Conservation (phyloP, 306 rosid genomes). For the Acacia melanoxylon region DNA sequence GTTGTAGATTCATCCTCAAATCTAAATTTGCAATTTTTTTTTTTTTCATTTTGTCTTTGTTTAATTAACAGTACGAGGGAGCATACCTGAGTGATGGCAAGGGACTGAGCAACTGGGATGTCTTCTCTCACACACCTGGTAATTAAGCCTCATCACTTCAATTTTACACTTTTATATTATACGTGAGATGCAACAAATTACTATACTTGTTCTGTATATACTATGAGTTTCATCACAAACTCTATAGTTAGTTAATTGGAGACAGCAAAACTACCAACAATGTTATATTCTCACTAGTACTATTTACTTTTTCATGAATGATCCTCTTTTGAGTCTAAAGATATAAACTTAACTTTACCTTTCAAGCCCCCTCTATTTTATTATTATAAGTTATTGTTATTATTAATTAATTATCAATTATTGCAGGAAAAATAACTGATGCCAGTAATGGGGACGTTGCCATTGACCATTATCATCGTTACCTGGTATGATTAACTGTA, state of each 20-base stretch:
- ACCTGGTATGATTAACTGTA: background rate
- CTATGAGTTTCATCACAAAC: no score
- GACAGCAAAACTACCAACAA: background rate
- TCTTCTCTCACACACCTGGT: constrained; percentile 63
- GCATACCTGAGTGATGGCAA: constrained; percentile 65
- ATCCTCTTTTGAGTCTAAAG: background rate
- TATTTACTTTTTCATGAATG: background rate
- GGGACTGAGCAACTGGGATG: constrained; percentile 69
- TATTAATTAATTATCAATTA: background rate
- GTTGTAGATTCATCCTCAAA: background rate
- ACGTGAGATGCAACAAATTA: no score
- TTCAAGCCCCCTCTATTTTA: background rate
- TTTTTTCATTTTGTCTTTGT: background rate
- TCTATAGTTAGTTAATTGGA: no score
- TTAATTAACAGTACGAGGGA: constrained; percentile 59
- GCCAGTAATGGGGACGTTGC: constrained; percentile 38
- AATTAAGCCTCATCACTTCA: no score
- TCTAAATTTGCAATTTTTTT: background rate
- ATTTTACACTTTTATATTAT: background rate
- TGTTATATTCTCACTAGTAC: background rate
- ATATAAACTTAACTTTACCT: background rate
- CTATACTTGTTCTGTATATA: no score
- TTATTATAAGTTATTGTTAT: background rate
- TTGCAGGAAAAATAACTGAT: constrained; percentile 30
- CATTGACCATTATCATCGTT: constrained; percentile 35